Conservation (phyloP, 345 rosid genomes). For the Pistacia atlantica region DNA sequence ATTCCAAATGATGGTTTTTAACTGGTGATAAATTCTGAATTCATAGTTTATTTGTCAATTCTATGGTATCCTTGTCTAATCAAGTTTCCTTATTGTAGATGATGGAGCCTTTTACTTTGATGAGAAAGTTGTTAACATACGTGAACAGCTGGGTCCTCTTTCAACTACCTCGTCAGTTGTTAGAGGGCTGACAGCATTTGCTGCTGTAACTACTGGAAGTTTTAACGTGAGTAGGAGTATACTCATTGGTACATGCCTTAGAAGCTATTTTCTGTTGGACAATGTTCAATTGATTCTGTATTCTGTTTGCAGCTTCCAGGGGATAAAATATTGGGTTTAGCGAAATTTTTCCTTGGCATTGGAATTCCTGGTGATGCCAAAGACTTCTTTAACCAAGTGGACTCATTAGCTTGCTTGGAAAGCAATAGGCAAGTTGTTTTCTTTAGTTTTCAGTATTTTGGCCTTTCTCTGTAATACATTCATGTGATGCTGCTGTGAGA, state of each 20-base stretch:
- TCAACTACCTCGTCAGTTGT: conserved; percentile 84
- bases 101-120: conserved; percentile 87
- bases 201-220: conserved; percentile 58
- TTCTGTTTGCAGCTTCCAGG: conserved; percentile 70
- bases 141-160: conserved; percentile 62
- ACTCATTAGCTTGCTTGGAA: conserved; percentile 82
- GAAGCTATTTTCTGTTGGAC: conserved; percentile 13
- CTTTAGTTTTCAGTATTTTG: conserved; percentile 2
- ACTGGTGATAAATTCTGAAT: neutral
- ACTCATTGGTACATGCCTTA: conserved; percentile 6
- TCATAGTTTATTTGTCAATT: neutral
- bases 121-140: conserved; percentile 57
- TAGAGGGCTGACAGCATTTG: conserved; percentile 72
- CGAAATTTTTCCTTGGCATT: conserved; percentile 81
- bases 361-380: conserved; percentile 90
- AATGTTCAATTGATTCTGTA: conserved; percentile 23
- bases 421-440: conserved; percentile 62
- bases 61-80: neutral
- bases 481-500: neutral
- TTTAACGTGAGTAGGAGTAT: conserved; percentile 52
- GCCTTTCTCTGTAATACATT: neutral
- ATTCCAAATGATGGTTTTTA: neutral
- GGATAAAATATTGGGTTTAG: conserved; percentile 78
- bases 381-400: conserved; percentile 82
- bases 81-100: conserved; percentile 43